Percentiles rank a stretch among this genome's conserved stretches.
Conservation (phyloP, 306 rosid species). For the Quercus aquifolioides region DNA sequence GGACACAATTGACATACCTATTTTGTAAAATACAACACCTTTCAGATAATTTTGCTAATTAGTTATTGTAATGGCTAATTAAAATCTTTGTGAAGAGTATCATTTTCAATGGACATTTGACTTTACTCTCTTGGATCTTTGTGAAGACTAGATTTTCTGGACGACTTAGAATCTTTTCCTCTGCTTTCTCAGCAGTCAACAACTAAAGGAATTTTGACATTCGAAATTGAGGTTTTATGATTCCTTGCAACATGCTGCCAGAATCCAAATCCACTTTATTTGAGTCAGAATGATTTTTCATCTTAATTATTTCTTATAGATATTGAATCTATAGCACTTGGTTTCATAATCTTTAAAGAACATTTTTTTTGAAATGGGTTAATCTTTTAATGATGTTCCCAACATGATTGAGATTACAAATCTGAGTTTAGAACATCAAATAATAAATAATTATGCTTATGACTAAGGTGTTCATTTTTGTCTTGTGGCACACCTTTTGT, state of each 20-base stretch:
- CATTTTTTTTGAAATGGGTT: not conserved
- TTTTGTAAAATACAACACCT: not conserved
- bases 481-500: conserved; percentile 8
- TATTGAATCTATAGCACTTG: not conserved
- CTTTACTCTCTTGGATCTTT: not conserved
- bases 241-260: not conserved
- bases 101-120: not conserved
- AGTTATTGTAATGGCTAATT: not conserved
- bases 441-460: not conserved
- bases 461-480: not conserved
- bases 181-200: not conserved
- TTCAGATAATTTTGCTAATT: not conserved
- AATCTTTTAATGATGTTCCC: not conserved
- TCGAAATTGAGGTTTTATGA: not conserved
- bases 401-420: not conserved
- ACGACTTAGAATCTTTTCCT: not conserved
- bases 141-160: not conserved
- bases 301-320: not conserved
- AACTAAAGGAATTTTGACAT: too few species aligned
- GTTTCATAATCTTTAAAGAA: not conserved
- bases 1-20: too few species aligned
- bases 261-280: not conserved
- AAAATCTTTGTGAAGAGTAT: not conserved
- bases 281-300: not conserved
- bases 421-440: not conserved